Conservation (phyloP, 2,329 filamentous ascomycete genomes). For the Annulohypoxylon truncatum region DNA sequence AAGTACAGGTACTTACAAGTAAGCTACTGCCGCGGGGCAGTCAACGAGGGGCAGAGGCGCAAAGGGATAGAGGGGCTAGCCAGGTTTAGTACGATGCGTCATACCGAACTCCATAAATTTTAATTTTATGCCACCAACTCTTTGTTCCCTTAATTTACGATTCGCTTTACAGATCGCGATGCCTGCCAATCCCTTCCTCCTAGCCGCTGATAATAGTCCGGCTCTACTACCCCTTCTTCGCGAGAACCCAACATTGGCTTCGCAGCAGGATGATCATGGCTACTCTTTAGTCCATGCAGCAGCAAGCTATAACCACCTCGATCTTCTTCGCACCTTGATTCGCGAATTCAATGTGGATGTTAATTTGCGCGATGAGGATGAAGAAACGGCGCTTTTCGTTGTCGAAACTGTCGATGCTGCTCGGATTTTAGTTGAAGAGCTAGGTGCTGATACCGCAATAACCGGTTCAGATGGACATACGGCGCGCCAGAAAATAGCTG, state of each 20-base stretch:
- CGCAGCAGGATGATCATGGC: slow-evolving; percentile 86
- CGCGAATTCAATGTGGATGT: slow-evolving; percentile 81
- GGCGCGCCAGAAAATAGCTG: slow-evolving; percentile 81
- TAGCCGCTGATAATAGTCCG: slow-evolving; percentile 84
- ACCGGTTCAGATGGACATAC: slow-evolving; percentile 81
- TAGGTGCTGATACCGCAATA: slow-evolving; percentile 74
- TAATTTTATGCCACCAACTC: neutral
- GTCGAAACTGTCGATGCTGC: slow-evolving; percentile 84
- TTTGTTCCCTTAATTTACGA: neutral
- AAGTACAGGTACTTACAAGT: neutral
- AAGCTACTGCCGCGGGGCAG: slow-evolving; percentile 12
- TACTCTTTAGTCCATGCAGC: slow-evolving; percentile 96
- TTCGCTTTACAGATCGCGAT: slow-evolving; percentile 52
- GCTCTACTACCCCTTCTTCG: slow-evolving; percentile 80
- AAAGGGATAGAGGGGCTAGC: neutral
- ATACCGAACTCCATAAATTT: slow-evolving; percentile 28
- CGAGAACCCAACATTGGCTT: slow-evolving; percentile 79
- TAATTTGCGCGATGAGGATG: slow-evolving; percentile 88
- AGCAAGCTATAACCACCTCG: slow-evolving; percentile 88
- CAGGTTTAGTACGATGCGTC: slow-evolving; percentile 33
- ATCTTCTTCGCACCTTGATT: slow-evolving; percentile 80
- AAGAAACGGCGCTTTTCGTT: slow-evolving; percentile 95
- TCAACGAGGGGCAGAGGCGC: slow-evolving; percentile 12
- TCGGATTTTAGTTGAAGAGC: slow-evolving; percentile 82
- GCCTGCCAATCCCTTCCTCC: slow-evolving; percentile 73